A percentile compares a stretch with the other conserved stretches of the same genome.
phyloP scores from a whole-genome alignment of 2,329 filamentous ascomycete genomes.

The Colletotrichum agaves region DNA sequence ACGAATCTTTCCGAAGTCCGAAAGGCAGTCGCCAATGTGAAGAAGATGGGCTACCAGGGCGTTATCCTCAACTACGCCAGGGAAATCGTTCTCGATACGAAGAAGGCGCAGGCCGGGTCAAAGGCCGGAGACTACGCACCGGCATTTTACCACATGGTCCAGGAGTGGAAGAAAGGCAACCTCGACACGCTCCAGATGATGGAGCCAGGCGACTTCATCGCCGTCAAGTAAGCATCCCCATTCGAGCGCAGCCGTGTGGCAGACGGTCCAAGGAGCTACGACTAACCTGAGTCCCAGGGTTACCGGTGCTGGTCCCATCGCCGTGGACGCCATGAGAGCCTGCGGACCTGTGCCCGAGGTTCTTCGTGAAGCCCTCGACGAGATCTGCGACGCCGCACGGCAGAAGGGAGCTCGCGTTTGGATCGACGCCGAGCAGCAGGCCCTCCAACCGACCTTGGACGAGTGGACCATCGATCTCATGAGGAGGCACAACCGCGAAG shows the following conservation, averaged over 20 bases:
- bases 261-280: background rate
- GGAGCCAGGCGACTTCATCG: slow-evolving; percentile 71
- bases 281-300: slow-evolving; percentile 60
- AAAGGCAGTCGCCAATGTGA: slow-evolving; percentile 71
- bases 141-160: slow-evolving; percentile 61
- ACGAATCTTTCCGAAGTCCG: slow-evolving; percentile 77
- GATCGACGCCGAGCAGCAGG: slow-evolving; percentile 87
- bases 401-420: slow-evolving; percentile 78
- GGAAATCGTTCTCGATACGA: slow-evolving; percentile 76
- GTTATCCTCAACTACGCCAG: slow-evolving; percentile 87
- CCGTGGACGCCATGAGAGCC: slow-evolving; percentile 73
- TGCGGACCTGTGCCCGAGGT: slow-evolving; percentile 70
- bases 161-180: slow-evolving; percentile 80
- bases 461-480: slow-evolving; percentile 83
- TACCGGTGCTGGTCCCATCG: slow-evolving; percentile 82
- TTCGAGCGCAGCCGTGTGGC: too few species aligned
- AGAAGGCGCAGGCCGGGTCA: slow-evolving; percentile 58
- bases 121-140: slow-evolving; percentile 52
- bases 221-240: slow-evolving; percentile 64
- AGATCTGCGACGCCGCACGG: slow-evolving; percentile 78
- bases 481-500: slow-evolving; percentile 75
- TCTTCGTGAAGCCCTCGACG: slow-evolving; percentile 76
- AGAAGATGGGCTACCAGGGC: slow-evolving; percentile 81
- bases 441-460: slow-evolving; percentile 82
- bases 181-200: slow-evolving; percentile 79